A percentile compares a stretch with the other conserved stretches of the same genome.
Evolutionary conservation across 208 protist genomes (phyloP).

Genomic region (Porcisia hertigi): DNA sequence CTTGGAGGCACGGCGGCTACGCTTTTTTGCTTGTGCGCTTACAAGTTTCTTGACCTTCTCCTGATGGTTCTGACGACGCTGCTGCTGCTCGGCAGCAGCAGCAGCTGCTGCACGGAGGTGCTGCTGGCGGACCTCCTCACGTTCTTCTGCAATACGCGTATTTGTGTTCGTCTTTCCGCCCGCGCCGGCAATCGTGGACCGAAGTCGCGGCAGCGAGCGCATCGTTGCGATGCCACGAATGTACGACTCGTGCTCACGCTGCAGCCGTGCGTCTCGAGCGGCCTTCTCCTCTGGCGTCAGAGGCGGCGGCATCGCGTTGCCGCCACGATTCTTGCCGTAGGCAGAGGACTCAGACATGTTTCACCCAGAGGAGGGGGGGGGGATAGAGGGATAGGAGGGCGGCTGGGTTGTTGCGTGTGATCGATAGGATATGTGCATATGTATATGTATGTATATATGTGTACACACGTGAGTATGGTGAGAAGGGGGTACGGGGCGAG

Average conservation of each 20-base stretch:
- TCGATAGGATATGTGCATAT: not conserved
- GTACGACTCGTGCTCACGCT: slow-evolving; percentile 73
- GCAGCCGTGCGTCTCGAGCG: slow-evolving; percentile 59
- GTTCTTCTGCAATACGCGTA: slow-evolving; percentile 65
- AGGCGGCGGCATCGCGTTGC: slow-evolving; percentile 25
- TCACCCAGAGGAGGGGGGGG: not conserved
- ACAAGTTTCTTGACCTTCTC: slow-evolving; percentile 49
- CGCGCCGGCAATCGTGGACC: slow-evolving; percentile 83
- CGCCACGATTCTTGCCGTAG: not conserved
- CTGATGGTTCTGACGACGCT: slow-evolving; percentile 39
- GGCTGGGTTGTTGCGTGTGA: too few relatives aligned
- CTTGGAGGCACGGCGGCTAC: slow-evolving; percentile 40
- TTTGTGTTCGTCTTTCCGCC: slow-evolving; percentile 79
- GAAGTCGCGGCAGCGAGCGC: slow-evolving; percentile 68
- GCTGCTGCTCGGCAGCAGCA: slow-evolving; percentile 30
- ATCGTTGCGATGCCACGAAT: slow-evolving; percentile 72
- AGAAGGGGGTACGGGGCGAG: not conserved
- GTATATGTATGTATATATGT: not conserved
- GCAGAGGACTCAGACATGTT: not conserved
- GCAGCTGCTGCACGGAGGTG: slow-evolving; percentile 45
- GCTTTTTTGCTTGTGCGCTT: slow-evolving; percentile 55
- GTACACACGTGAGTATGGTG: not conserved
- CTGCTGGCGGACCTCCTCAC: slow-evolving; percentile 55
- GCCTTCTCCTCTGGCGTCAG: slow-evolving; percentile 64
- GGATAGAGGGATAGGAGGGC: not conserved